These are phyloP conservation scores for Cornus kousa DNA, from an alignment of 148 eudicot species.

Conservation along the genomic window DNA sequence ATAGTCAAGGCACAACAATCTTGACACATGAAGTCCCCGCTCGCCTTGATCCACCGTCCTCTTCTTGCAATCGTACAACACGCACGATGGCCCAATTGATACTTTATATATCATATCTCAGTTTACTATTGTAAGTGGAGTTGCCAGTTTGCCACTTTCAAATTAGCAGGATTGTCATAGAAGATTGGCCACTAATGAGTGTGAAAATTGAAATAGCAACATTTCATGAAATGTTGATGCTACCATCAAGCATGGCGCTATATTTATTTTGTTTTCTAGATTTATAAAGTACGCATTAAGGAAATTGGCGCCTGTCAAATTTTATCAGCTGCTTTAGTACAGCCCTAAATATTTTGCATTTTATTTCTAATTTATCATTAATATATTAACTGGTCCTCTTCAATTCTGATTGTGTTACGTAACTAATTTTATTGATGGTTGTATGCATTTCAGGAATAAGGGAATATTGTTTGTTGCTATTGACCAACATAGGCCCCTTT, in stretches of 20 bases:
- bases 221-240: background rate
- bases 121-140: background rate
- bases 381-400: too few species aligned
- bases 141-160: background rate
- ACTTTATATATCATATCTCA: background rate
- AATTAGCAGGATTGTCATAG: background rate
- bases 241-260: background rate
- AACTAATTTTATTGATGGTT: too few species aligned
- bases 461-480: slow-evolving; percentile 63
- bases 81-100: too few species aligned
- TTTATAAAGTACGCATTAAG: background rate
- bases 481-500: slow-evolving; percentile 50
- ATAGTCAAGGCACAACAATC: too few species aligned
- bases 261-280: background rate
- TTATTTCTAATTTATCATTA: too few species aligned
- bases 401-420: too few species aligned
- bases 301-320: too few species aligned
- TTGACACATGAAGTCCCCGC: too few species aligned
- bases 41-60: too few species aligned
- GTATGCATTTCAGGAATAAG: slow-evolving; percentile 35
- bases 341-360: too few species aligned
- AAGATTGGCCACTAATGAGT: background rate
- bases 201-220: background rate
- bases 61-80: too few species aligned
- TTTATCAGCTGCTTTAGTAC: too few species aligned